phyloP scores from a whole-genome alignment of 1,139 yeast species.

The Sugiyamaella sp. region DNA sequence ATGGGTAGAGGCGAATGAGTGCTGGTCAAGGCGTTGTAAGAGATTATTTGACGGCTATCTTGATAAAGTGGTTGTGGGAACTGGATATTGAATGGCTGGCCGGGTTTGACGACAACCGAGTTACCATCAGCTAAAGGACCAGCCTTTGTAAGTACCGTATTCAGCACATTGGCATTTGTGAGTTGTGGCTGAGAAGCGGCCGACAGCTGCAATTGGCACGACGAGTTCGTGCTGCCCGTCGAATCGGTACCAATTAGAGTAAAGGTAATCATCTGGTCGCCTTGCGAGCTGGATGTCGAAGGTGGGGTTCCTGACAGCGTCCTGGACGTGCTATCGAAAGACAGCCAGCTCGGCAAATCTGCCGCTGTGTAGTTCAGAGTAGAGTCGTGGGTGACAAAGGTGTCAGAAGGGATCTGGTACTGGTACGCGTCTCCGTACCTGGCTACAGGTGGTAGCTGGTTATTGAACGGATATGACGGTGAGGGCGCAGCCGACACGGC shows the following conservation, averaged over 20 bases:
- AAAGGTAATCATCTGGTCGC: constrained; percentile 47
- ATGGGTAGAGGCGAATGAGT: constrained; percentile 88
- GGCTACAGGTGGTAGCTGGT: constrained; percentile 88
- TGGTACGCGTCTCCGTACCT: constrained; percentile 62
- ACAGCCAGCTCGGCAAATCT: constrained; percentile 75
- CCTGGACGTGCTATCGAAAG: constrained; percentile 63
- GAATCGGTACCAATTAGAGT: constrained; percentile 68
- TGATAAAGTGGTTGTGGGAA: constrained; percentile 64
- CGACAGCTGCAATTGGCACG: constrained; percentile 64
- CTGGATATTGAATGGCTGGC: constrained; percentile 60
- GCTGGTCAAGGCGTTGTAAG: constrained; percentile 81
- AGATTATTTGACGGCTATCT: constrained; percentile 47
- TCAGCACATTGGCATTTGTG: constrained; percentile 25
- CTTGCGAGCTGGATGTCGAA: constrained; percentile 43
- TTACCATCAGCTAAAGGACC: constrained; percentile 57
- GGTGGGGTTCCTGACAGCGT: constrained; percentile 74
- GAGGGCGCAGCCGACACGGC: constrained; percentile 7
- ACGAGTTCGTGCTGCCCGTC: constrained; percentile 47
- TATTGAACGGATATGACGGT: constrained; percentile 65
- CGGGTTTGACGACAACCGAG: constrained; percentile 75
- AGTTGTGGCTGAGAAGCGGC: constrained; percentile 35
- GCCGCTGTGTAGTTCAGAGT: constrained; percentile 58
- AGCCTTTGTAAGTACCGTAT: constrained; percentile 30
- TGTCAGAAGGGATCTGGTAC: constrained; percentile 72
- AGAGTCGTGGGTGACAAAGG: constrained; percentile 53